Percentiles rank a stretch among this genome's conserved stretches.
Conservation (phyloP, 331 rosid species). For the Dryas integrifolia region DNA sequence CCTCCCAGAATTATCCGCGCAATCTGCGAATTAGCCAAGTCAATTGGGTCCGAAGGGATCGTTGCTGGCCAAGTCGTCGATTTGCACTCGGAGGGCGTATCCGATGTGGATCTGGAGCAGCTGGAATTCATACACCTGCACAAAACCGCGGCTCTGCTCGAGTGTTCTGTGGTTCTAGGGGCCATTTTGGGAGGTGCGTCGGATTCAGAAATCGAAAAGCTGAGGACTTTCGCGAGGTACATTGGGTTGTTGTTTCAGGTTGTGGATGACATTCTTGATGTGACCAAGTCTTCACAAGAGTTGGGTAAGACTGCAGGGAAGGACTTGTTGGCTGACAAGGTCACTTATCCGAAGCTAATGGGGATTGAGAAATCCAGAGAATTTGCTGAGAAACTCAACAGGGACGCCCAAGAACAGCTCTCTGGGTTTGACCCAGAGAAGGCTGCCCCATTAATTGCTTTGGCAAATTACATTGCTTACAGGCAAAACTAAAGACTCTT, state of each 20-base stretch:
- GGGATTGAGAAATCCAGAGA: slow-evolving; percentile 69
- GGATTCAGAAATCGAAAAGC: slow-evolving; percentile 48
- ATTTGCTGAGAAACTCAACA: slow-evolving; percentile 52
- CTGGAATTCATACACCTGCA: slow-evolving; percentile 73
- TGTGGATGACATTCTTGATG: slow-evolving; percentile 84
- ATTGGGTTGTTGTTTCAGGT: slow-evolving; percentile 82
- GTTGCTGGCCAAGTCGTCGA: slow-evolving; percentile 86
- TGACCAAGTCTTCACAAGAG: slow-evolving; percentile 71
- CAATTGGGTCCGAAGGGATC: slow-evolving; percentile 62
- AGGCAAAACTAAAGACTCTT: slow-evolving; percentile 47
- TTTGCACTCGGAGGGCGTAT: slow-evolving; percentile 49
- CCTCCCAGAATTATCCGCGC: slow-evolving; percentile 51
- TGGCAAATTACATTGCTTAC: slow-evolving; percentile 64
- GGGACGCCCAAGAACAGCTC: slow-evolving; percentile 53
- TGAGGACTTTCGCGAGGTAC: slow-evolving; percentile 60
- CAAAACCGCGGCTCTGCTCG: slow-evolving; percentile 76
- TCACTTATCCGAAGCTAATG: slow-evolving; percentile 69
- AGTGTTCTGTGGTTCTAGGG: slow-evolving; percentile 69
- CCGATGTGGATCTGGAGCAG: slow-evolving; percentile 49
- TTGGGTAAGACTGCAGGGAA: slow-evolving; percentile 93
- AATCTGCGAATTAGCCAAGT: slow-evolving; percentile 51
- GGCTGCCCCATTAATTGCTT: slow-evolving; percentile 62
- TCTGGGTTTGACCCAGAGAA: slow-evolving; percentile 48
- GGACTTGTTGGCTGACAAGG: slow-evolving; percentile 72
- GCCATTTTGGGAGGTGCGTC: slow-evolving; percentile 71